Evolutionary conservation across 257 asterid genomes (phyloP).

Genomic region (Capsicum rhomboideum): DNA sequence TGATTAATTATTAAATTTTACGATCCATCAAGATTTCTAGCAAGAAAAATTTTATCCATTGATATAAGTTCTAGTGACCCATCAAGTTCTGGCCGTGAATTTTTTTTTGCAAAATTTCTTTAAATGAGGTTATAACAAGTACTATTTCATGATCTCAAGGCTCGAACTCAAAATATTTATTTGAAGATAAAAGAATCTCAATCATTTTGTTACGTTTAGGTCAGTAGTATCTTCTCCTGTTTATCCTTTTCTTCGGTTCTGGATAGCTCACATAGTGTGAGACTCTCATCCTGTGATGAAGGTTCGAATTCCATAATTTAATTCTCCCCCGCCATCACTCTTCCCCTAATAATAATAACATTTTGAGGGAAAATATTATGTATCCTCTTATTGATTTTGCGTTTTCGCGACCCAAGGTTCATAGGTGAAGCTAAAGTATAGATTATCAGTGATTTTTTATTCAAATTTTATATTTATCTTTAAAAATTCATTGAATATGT

Average conservation of each 20-base stretch:
- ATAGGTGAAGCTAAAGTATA: neutral
- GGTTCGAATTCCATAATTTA: too few relatives aligned
- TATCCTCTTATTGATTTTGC: neutral
- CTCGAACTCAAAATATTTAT: neutral
- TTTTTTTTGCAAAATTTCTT: neutral
- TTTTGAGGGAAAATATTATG: neutral
- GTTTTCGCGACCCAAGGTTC: neutral
- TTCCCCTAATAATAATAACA: too few relatives aligned
- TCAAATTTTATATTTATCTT: neutral
- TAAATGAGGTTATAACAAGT: neutral
- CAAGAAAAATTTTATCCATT: too few relatives aligned
- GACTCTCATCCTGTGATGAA: too few relatives aligned
- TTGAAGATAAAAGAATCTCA: neutral
- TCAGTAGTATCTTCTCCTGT: too few relatives aligned
- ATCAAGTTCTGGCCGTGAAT: neutral
- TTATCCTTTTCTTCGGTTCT: too few relatives aligned
- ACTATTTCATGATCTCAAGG: neutral
- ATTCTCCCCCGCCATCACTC: too few relatives aligned
- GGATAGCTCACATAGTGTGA: too few relatives aligned
- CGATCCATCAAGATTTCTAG: too few relatives aligned
- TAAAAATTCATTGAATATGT: neutral
- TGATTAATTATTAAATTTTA: too few relatives aligned
- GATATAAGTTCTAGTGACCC: too few relatives aligned
- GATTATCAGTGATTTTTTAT: neutral
- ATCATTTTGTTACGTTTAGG: too few relatives aligned